phyloP scores from a whole-genome alignment of 2,329 filamentous ascomycete species.

The Beauveria varroae region DNA sequence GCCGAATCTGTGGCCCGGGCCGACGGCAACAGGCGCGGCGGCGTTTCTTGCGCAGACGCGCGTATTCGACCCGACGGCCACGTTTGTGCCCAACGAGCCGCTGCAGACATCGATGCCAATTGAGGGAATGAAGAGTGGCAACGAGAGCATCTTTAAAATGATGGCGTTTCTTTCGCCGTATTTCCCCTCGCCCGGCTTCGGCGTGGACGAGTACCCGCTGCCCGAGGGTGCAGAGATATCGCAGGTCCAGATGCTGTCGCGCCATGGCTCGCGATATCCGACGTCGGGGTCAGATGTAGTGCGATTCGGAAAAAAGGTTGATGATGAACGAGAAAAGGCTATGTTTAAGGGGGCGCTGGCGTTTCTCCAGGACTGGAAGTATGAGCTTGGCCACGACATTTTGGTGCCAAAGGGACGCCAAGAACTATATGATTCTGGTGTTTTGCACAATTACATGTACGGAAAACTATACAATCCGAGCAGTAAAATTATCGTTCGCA shows the following conservation, averaged over 20 bases:
- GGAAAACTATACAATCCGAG: constrained; percentile 62
- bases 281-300: constrained; percentile 51
- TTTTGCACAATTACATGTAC: constrained; percentile 67
- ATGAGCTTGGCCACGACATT: constrained; percentile 62
- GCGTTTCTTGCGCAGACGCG: constrained; percentile 68
- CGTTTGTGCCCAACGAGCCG: constrained; percentile 61
- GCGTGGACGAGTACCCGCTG: constrained; percentile 63
- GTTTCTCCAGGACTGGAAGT: constrained; percentile 64
- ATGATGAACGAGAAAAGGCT: constrained; percentile 43
- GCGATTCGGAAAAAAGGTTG: constrained; percentile 49
- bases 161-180: constrained; percentile 64
- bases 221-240: constrained; percentile 60
- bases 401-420: constrained; percentile 65
- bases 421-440: constrained; percentile 61
- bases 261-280: constrained; percentile 68
- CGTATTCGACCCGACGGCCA: constrained; percentile 54
- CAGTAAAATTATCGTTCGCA: constrained; percentile 65
- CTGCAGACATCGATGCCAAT: constrained; percentile 66
- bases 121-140: constrained; percentile 44
- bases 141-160: constrained; percentile 61
- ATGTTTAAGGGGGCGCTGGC: constrained; percentile 50
- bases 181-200: constrained; percentile 64
- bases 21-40: constrained; percentile 60
- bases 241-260: constrained; percentile 64
- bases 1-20: constrained; percentile 54